A percentile compares a stretch with the other conserved stretches of the same genome.
These are phyloP conservation scores for Podospora pseudoanserina DNA, from an alignment of 495 filamentous ascomycete genomes.

Conservation along the genomic window DNA sequence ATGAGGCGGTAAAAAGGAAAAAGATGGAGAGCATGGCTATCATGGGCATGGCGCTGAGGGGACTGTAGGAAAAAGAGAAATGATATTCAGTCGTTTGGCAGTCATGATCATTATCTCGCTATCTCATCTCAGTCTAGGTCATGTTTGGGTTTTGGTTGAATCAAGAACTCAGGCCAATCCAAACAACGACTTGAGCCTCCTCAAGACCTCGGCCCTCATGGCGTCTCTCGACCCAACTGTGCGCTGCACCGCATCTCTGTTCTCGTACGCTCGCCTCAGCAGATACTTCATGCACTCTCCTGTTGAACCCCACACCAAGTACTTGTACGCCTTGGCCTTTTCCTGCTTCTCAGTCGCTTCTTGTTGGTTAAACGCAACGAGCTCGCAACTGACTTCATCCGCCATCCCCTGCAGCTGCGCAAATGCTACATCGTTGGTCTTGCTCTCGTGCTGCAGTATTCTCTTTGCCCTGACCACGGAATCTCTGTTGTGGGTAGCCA, in stretches of 20 bases:
- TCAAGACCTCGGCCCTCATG: conserved; percentile 65
- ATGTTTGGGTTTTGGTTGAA: neutral
- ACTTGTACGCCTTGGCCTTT: conserved; percentile 72
- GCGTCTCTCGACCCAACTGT: conserved; percentile 72
- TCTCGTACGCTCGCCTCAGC: conserved; percentile 81
- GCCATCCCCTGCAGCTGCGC: conserved; percentile 97
- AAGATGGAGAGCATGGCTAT: conserved; percentile 61
- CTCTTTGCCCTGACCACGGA: conserved; percentile 68
- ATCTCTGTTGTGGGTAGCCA: conserved; percentile 89
- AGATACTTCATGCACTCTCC: conserved; percentile 94
- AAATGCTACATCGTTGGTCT: conserved; percentile 62
- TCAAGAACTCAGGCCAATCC: conserved; percentile 31
- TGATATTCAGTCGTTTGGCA: neutral
- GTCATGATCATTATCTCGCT: neutral
- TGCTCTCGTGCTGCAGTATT: conserved; percentile 39
- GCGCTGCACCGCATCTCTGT: conserved; percentile 78
- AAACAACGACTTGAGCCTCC: conserved; percentile 51
- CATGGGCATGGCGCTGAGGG: conserved; percentile 70
- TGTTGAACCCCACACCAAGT: conserved; percentile 86
- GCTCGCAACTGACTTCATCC: conserved; percentile 83
- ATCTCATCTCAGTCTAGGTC: neutral
- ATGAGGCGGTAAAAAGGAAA: conserved; percentile 37
- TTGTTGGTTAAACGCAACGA: conserved; percentile 48
- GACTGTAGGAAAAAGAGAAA: conserved; percentile 30
- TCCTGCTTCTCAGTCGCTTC: neutral